Evolutionary conservation across 345 rosid genomes (phyloP).

Genomic region (Alliaria petiolata): DNA sequence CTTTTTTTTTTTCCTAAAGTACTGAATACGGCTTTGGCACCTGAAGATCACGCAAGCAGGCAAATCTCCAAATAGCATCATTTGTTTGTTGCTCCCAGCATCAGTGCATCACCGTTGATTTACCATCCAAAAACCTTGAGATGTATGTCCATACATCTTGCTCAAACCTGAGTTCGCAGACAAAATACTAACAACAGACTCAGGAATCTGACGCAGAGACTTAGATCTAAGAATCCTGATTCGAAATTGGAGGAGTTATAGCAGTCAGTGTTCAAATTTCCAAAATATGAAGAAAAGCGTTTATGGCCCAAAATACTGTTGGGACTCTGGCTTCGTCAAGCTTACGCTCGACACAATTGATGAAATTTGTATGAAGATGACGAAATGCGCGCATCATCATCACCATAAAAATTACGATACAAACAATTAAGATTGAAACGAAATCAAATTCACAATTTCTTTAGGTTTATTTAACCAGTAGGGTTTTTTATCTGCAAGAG

Average conservation of each 20-base stretch:
- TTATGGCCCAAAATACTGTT: too few relatives aligned
- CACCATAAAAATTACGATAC: too few relatives aligned
- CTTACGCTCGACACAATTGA: too few relatives aligned
- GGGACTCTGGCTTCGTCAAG: conserved; percentile 7
- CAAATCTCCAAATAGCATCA: conserved; percentile 85
- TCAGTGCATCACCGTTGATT: conserved; percentile 72
- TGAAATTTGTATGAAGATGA: too few relatives aligned
- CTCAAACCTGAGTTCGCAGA: conserved; percentile 45
- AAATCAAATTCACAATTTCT: too few relatives aligned
- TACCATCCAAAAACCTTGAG: conserved; percentile 71
- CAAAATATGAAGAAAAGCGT: neutral
- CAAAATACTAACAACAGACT: neutral
- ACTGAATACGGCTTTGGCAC: conserved; percentile 46
- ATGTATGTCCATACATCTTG: conserved; percentile 81
- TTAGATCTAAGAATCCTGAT: neutral
- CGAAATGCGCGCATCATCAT: too few relatives aligned
- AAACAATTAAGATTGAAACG: too few relatives aligned
- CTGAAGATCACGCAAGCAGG: conserved; percentile 91
- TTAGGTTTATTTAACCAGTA: too few relatives aligned
- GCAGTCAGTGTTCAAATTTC: neutral
- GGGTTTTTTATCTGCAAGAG: too few relatives aligned
- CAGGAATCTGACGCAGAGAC: neutral
- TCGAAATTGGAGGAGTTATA: neutral
- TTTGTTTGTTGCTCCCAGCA: conserved; percentile 57
- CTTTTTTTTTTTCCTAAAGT: too few relatives aligned